These are phyloP conservation scores for Coemansia sp. DNA, from an alignment of 192 early-diverging fungal species.

Conservation along the genomic window DNA sequence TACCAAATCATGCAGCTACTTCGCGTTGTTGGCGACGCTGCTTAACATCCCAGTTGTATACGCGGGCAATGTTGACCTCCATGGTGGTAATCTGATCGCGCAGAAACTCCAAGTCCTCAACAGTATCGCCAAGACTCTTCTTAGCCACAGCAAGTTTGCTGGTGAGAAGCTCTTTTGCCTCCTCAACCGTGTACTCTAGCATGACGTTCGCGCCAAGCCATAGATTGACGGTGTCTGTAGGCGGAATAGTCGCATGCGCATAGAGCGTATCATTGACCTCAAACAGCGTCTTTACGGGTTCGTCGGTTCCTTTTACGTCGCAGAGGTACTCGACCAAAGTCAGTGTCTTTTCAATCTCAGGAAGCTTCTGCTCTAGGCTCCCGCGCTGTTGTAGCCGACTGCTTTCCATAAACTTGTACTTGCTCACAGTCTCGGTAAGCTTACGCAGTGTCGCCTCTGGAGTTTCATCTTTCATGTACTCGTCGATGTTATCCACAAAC, in stretches of 20 bases:
- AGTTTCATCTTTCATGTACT: conserved; percentile 73
- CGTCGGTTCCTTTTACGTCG: conserved; percentile 59
- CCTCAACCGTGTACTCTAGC: conserved; percentile 91
- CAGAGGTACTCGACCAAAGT: conserved; percentile 80
- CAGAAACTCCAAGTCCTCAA: conserved; percentile 91
- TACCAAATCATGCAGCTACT: conserved; percentile 6
- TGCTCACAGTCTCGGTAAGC: conserved; percentile 90
- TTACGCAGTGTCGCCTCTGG: conserved; percentile 86
- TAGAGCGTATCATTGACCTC: conserved; percentile 95
- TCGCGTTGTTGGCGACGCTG: conserved; percentile 54
- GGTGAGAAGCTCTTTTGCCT: conserved; percentile 76
- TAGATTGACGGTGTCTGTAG: conserved; percentile 79
- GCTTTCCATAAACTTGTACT: conserved; percentile 98
- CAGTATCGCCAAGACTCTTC: conserved; percentile 67
- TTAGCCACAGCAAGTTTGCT: conserved; percentile 76
- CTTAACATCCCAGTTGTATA: conserved; percentile 98
- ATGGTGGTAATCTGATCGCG: conserved; percentile 99
- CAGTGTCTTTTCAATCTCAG: conserved; percentile 93
- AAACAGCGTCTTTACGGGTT: conserved; percentile 79
- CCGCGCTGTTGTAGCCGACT: conserved; percentile 82
- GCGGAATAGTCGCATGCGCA: conserved; percentile 76
- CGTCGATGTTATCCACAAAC: conserved; percentile 91
- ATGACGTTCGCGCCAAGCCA: conserved; percentile 99
- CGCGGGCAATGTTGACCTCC: conserved; percentile 96
- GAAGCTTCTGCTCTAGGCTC: conserved; percentile 87